Percentiles rank a stretch among this genome's conserved stretches.
Evolutionary conservation across 164 flowering plant species (phyloP).

Genomic region (Sextonia rubra): DNA sequence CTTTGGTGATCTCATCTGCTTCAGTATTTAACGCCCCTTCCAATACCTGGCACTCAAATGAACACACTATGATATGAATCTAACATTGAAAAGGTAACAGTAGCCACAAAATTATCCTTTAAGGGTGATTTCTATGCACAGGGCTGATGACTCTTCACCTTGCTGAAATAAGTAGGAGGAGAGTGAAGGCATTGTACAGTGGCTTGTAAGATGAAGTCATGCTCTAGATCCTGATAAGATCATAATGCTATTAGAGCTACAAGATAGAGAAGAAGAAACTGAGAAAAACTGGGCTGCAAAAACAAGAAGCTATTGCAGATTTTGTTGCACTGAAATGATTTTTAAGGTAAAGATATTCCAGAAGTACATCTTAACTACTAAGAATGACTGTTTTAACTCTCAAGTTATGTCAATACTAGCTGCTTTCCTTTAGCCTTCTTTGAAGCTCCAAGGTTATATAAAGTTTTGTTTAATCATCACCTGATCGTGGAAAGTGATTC

Average conservation of each 20-base stretch:
- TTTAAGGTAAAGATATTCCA: too few species aligned
- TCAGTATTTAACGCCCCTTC: slow-evolving; percentile 29
- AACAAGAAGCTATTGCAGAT: neutral
- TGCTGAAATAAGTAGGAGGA: slow-evolving; percentile 52
- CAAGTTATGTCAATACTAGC: too few species aligned
- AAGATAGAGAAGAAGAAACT: neutral
- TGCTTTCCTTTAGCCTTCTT: too few species aligned
- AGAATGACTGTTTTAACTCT: too few species aligned
- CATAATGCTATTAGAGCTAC: neutral
- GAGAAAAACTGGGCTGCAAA: neutral
- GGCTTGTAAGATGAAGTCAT: slow-evolving; percentile 27
- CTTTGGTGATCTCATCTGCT: slow-evolving; percentile 49
- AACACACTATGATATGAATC: neutral
- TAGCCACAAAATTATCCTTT: neutral
- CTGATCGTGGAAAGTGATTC: too few species aligned
- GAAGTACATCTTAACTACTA: too few species aligned
- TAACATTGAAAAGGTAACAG: neutral
- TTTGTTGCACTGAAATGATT: too few species aligned
- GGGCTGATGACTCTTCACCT: slow-evolving; percentile 31
- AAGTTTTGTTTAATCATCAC: too few species aligned
- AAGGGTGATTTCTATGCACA: neutral
- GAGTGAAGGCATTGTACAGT: slow-evolving; percentile 46
- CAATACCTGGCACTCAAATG: slow-evolving; percentile 40
- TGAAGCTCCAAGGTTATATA: too few species aligned
- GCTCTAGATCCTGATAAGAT: slow-evolving; percentile 46